A percentile compares a stretch with the other conserved stretches of the same genome.
phyloP scores from a whole-genome alignment of 1,139 yeast genomes.

The Yamadazyma siamensis region DNA sequence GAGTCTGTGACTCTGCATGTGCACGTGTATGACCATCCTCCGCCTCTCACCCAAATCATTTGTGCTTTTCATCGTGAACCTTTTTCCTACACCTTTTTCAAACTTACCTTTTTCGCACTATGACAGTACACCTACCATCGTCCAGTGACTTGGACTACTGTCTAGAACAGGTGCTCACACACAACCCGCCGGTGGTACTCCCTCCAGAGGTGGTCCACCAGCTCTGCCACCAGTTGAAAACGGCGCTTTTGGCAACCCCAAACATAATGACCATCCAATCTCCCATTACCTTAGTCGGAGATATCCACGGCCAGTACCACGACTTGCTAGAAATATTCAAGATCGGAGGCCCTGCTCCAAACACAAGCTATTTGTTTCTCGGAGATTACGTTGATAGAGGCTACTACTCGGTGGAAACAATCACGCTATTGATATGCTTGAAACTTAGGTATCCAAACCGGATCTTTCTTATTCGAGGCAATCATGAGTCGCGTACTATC shows the following conservation, averaged over 20 bases:
- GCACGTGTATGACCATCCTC: no score
- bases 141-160: constrained; percentile 44
- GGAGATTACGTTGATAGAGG: constrained; percentile 96
- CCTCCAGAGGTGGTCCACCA: constrained; percentile 43
- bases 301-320: constrained; percentile 96
- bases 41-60: no score
- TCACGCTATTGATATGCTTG: constrained; percentile 75
- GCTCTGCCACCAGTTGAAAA: constrained; percentile 41
- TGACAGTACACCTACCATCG: constrained; percentile 37
- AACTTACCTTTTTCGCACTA: constrained; percentile 10
- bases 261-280: constrained; percentile 81
- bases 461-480: constrained; percentile 80
- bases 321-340: constrained; percentile 87
- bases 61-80: no score
- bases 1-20: no score
- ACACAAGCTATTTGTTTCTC: constrained; percentile 84
- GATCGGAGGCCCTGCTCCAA: constrained; percentile 92
- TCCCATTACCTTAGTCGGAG: constrained; percentile 98
- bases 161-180: constrained; percentile 39
- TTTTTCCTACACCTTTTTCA: no score
- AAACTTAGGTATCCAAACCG: constrained; percentile 85
- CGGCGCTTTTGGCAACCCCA: constrained; percentile 37
- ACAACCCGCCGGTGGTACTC: constrained; percentile 41
- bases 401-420: constrained; percentile 87
- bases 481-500: constrained; percentile 93